Evolutionary conservation across 1,139 yeast genomes (phyloP).

Genomic region (Taphrina confusa): DNA sequence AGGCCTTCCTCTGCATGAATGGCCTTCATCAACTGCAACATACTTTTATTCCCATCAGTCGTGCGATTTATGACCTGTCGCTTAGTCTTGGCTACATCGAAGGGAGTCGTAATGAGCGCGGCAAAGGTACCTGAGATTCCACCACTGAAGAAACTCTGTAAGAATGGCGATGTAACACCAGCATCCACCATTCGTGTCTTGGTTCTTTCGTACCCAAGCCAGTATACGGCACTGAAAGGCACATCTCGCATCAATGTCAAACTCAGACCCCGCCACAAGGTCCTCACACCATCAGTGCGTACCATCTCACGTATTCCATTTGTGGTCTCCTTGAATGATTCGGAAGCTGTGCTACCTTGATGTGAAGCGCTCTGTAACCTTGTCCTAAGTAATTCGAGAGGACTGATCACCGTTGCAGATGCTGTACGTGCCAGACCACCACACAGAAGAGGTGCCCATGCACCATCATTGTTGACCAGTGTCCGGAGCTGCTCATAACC

Average conservation of each 20-base stretch:
- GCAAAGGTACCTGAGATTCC: constrained; percentile 82
- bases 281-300: constrained; percentile 57
- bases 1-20: constrained; percentile 74
- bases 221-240: constrained; percentile 92
- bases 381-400: constrained; percentile 83
- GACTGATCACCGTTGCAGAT: constrained; percentile 85
- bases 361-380: constrained; percentile 68
- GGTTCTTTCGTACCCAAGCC: constrained; percentile 73
- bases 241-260: constrained; percentile 95
- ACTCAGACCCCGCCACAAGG: constrained; percentile 80
- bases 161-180: constrained; percentile 56
- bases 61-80: constrained; percentile 61
- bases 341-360: constrained; percentile 28
- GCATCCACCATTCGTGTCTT: constrained; percentile 36
- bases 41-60: constrained; percentile 46
- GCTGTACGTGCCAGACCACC: constrained; percentile 82
- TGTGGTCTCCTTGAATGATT: constrained; percentile 32
- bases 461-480: constrained; percentile 30
- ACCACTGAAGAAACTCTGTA: constrained; percentile 79
- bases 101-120: constrained; percentile 85
- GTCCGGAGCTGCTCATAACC: constrained; percentile 68
- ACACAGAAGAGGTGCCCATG: constrained; percentile 68
- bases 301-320: constrained; percentile 62
- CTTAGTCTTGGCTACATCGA: constrained; percentile 95
- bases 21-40: constrained; percentile 64